Evolutionary conservation across 768 basidiomycete genomes (phyloP).

Genomic region (Amanita jacksonii): DNA sequence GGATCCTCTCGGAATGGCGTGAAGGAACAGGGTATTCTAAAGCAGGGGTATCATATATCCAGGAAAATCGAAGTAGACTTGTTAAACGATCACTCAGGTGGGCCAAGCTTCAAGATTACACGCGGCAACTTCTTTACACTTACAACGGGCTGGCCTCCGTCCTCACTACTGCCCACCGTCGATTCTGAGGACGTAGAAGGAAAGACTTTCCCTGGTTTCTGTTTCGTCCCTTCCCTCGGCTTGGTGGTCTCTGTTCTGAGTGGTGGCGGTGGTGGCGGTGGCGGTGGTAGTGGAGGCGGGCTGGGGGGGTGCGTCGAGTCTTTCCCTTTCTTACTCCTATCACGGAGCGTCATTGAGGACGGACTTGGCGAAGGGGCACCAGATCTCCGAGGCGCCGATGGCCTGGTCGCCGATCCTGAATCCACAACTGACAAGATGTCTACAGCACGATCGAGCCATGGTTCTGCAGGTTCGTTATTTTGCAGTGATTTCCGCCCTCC

Average conservation of each 20-base stretch:
- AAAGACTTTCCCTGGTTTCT: background rate
- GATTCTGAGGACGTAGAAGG: background rate
- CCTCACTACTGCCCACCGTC: background rate
- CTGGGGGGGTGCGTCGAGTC: constrained; percentile 12
- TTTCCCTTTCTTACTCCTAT: constrained; percentile 36
- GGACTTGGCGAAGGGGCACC: constrained; percentile 16
- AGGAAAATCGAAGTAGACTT: too few species aligned
- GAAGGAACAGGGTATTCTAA: too few species aligned
- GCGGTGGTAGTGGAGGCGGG: too few species aligned
- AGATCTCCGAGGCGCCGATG: constrained; percentile 14
- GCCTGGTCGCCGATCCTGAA: constrained; percentile 14
- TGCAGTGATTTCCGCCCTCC: constrained; percentile 35
- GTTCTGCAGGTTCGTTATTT: constrained; percentile 23
- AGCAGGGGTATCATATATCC: too few species aligned
- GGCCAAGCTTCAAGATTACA: constrained; percentile 47
- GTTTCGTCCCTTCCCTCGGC: background rate
- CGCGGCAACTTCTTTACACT: constrained; percentile 38
- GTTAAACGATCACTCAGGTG: constrained; percentile 26
- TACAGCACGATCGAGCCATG: constrained; percentile 52
- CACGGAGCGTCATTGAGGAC: constrained; percentile 40
- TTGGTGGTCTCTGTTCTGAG: constrained; percentile 5
- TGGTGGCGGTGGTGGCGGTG: constrained; percentile 10
- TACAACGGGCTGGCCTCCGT: constrained; percentile 5
- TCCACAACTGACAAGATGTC: constrained; percentile 40
- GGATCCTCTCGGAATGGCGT: too few species aligned